Evolutionary conservation across 768 basidiomycete species (phyloP), one percentile per base, ranked within the genome.

Genomic region (Pulveroboletus sp.): DNA sequence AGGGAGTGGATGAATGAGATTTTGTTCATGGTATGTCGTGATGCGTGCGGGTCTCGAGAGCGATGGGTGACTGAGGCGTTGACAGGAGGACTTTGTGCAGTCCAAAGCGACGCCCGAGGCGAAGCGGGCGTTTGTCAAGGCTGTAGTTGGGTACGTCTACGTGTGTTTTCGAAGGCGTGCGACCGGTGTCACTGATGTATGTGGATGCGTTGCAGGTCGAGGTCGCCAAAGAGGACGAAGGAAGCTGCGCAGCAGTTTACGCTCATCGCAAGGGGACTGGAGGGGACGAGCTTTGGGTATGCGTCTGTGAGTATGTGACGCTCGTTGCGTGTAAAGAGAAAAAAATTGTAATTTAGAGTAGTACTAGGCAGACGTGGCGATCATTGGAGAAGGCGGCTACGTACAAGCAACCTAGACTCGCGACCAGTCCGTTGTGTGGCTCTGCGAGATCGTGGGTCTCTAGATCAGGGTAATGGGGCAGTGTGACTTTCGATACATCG

Each of bases 161-260:
- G 27, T 29, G 27, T 4, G 27, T 25, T 42, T 24, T 6, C 31
- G 12, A n/a, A n/a, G n/a, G n/a, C n/a, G n/a, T n/a, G n/a, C n/a
- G n/a, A n/a, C n/a, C n/a, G n/a, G n/a, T n/a, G n/a, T n/a, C n/a
- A n/a, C 41, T 31, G 50, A 45, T 3, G 56, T 21, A 34, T n/a
- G 10, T 20, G 48, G 43, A 50, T 17, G 6, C 17, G 38, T 48
- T 33, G 8, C 46, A 88, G 88, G 23, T 82, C 89, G 31, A 77
- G 88, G 35, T 87, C 87, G 16, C 70, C 82, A 3, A 86, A 84
- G 62, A 77, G 75, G 55, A 90, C 84, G 31, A 74, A 87, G 53
- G 91, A 93, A 33, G 91, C 92, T 0, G 84, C 90, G 11, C 84
- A 92, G 55, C 89, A 94, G 53, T 94, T 95, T 65, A 85, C 86